Evolutionary conservation across 2,329 filamentous ascomycete species (phyloP), one percentile per base, ranked within the genome.

Genomic region (Colletotrichum echinochloae): DNA sequence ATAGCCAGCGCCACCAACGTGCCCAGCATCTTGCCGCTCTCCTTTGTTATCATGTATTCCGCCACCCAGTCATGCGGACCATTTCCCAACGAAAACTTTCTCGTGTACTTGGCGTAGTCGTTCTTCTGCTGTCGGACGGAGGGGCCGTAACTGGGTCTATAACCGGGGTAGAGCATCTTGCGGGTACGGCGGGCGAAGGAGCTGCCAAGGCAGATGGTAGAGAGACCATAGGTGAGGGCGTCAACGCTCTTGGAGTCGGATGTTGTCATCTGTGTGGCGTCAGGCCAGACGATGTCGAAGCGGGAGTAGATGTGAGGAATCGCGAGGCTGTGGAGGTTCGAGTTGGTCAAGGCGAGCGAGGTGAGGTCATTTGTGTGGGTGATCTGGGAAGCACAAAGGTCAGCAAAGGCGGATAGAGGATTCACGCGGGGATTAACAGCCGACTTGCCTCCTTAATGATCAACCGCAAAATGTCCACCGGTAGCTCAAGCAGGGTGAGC

Each of bases 221-320:
- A 90, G 26, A 96, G 84, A 7, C 94, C 93, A 78, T 94, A 95
- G 0, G 93, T 95, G 55, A 96, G 87, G 48, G 93, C 93, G 82
- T 96, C 93, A 37, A 96, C 93, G 67, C 91, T 92, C 49, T 90
- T 90, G 52, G 90, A 86, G 64, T 91, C 90, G 74, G 92, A 89
- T 2, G 87, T 84, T 11, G 89, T 85, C 9, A 87, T 84, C 73
- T 88, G 87, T 39, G 88, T 89, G 63, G 70, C 70, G 76, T 95
- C 93, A 0, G 93, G 93, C 94, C 94, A 96, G 51, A 95, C 92
- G 73, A 96, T 96, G 77, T 96, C 93, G 80, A 96, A 96, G 71
- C 92, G 89, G 23, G 92, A 92, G 82, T 96, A 96, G 74, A 96
- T 94, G 75, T 91, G 89, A 23, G 93, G 93, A 30, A 94, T 90